Percentiles rank a stretch among this genome's conserved stretches.
These are phyloP conservation scores for Penicillium brasilianum DNA, from an alignment of 2,329 filamentous ascomycete genomes.

Conservation along the genomic window DNA sequence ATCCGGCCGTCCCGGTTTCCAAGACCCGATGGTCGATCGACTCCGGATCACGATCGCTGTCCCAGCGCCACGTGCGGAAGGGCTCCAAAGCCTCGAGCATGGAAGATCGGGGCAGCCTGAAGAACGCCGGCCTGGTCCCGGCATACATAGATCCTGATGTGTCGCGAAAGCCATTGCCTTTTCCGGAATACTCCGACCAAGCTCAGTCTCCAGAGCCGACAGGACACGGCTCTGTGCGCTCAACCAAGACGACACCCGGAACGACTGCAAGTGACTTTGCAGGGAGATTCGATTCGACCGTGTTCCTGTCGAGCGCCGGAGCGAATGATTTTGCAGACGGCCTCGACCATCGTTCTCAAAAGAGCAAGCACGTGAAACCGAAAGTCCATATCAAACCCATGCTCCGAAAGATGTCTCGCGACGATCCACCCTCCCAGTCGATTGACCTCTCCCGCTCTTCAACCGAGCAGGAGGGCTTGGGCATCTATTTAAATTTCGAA, in stretches of 20 bases:
- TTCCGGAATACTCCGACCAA: constrained; percentile 24
- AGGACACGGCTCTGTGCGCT: constrained; percentile 20
- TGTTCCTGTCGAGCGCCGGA: constrained; percentile 13
- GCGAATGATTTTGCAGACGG: constrained; percentile 22
- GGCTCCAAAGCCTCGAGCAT: constrained; percentile 11
- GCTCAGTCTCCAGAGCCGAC: constrained; percentile 15
- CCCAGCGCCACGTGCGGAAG: constrained; percentile 12
- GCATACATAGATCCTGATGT: constrained; percentile 15
- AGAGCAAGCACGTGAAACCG: constrained; percentile 30
- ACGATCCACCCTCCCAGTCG: constrained; percentile 53
- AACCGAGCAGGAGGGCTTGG: constrained; percentile 62
- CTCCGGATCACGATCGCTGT: constrained; percentile 18
- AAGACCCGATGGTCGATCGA: constrained; percentile 24
- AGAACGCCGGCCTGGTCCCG: constrained; percentile 14
- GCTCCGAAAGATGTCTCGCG: constrained; percentile 58
- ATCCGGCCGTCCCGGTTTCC: constrained; percentile 21
- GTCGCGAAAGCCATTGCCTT: constrained; percentile 19
- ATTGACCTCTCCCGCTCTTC: constrained; percentile 62
- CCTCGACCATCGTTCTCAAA: constrained; percentile 27
- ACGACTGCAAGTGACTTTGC: constrained; percentile 18
- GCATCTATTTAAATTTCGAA: constrained; percentile 52
- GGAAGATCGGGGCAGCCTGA: constrained; percentile 15
- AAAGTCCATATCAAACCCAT: constrained; percentile 60
- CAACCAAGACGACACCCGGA: constrained; percentile 15
- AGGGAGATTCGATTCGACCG: constrained; percentile 20